Base-by-base conservation (phyloP, 176 grass and related monocot species). In the Hsuehochloa calcarea region DNA sequence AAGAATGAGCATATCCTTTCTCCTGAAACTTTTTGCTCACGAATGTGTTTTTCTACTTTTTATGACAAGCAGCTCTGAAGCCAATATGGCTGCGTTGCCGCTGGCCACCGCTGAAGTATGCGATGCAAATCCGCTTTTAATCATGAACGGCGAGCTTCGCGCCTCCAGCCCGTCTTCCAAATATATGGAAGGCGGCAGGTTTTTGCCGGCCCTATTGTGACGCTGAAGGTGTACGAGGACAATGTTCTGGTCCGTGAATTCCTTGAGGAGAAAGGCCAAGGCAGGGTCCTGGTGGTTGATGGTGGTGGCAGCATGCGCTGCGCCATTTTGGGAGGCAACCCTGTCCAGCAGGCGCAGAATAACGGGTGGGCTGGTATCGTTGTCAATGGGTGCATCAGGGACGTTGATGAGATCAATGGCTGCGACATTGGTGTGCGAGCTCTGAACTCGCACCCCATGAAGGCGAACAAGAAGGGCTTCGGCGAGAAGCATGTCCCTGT, bases 201-300 rank as follows among this genome's bases (percentile, higher is more conserved):
- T 10, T 97, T 97, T 1, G 86, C 95, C 0, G 95, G 95, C 5
- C 95, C 95, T 2, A 65, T 92, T 0, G 95, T 91, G 59, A 97
- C 95, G 3, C 88, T 97, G 41, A 97, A 97, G 90, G 90, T 97
- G 1, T 97, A 91, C 0, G 95, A 97, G 74, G 95, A 97, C 84
- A 97, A 97, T 22, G 95, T 97, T 4, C 81, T 97, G 4, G 74
- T 97, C 2, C 90, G 92, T 0, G 95, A 97, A 52, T 89, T 97
- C 62, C 84, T 97, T 0, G 90, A 97, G 70, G 88, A 94, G 80
- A 92, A 87, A 81, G 94, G 94, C 14, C 65, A 94, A 12, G 92
- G 95, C 43, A 83, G 95, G 37, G 90, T 97, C 41, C 80, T 94
- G 16, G 88, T 97, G 0, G 88, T 97, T 0, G 95, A 97, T 0